Percentiles rank a stretch among this genome's conserved stretches.
Conservation (phyloP, 2,329 filamentous ascomycete species). For the Colletotrichum sp. region DNA sequence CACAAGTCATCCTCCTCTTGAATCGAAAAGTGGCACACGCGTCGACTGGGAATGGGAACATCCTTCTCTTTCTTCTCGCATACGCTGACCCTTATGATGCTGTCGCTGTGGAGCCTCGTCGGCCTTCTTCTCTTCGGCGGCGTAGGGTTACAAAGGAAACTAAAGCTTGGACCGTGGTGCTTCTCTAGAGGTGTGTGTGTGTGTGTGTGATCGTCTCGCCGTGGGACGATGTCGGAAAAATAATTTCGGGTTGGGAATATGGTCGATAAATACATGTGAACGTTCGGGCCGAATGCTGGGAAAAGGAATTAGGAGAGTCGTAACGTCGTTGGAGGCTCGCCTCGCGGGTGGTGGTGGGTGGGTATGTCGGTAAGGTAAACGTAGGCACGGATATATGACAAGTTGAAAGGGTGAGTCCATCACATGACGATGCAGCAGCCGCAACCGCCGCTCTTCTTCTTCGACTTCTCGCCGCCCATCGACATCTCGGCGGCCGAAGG, state of each 20-base stretch:
- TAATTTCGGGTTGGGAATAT: conserved; percentile 6
- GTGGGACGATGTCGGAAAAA: neutral
- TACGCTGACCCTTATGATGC: neutral
- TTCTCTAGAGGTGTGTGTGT: conserved; percentile 4
- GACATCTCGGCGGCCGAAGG: conserved; percentile 11
- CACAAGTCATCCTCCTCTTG: neutral
- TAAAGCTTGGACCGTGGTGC: neutral
- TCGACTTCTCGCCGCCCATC: conserved; percentile 27
- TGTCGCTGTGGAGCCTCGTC: neutral
- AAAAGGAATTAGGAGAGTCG: conserved; percentile 22
- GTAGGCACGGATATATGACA: conserved; percentile 6
- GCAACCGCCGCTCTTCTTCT: conserved; percentile 49
- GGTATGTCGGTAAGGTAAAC: neutral
- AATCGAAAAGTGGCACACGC: neutral
- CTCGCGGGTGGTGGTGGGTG: conserved; percentile 8
- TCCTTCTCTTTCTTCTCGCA: neutral
- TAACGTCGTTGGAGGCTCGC: conserved; percentile 25
- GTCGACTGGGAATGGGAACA: neutral
- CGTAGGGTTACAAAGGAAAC: conserved; percentile 1
- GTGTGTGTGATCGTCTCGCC: neutral
- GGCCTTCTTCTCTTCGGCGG: neutral
- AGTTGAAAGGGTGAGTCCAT: conserved; percentile 7
- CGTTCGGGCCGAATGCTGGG: conserved; percentile 8
- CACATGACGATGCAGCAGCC: conserved; percentile 60
- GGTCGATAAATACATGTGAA: conserved; percentile 21